Conservation (phyloP, 2,329 filamentous ascomycete species). For the Huntiella abstrusa region DNA sequence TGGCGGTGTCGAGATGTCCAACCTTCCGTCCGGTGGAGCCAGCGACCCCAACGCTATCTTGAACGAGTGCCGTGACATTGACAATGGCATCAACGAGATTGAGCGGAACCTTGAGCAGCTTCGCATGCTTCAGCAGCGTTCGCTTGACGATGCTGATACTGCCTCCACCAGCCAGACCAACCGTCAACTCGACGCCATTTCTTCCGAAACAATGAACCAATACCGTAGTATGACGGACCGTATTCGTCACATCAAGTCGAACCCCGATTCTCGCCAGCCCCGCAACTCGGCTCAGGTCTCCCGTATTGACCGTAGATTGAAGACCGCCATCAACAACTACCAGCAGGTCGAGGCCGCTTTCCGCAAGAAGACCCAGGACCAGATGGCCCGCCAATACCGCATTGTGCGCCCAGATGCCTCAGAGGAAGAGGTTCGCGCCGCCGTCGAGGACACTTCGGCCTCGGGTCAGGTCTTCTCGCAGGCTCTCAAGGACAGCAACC, state of each 20-base stretch:
- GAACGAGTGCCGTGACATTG: constrained; percentile 68
- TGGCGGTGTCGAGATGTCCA: constrained; percentile 13
- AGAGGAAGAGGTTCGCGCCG: constrained; percentile 58
- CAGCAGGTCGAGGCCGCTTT: constrained; percentile 65
- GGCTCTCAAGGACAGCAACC: constrained; percentile 63
- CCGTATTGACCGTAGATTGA: constrained; percentile 60
- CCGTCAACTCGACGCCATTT: constrained; percentile 53
- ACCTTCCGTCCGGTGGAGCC: constrained; percentile 9
- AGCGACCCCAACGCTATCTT: constrained; percentile 57
- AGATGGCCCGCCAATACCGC: constrained; percentile 75
- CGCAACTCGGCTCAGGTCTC: constrained; percentile 67
- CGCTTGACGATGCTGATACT: constrained; percentile 58
- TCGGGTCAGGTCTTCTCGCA: constrained; percentile 74
- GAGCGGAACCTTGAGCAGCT: constrained; percentile 55
- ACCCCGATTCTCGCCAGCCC: constrained; percentile 52
- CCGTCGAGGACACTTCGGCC: constrained; percentile 47
- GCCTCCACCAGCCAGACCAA: constrained; percentile 45
- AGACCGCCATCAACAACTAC: constrained; percentile 64
- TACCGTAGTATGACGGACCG: constrained; percentile 66
- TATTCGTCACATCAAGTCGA: constrained; percentile 66
- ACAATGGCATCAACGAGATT: constrained; percentile 56
- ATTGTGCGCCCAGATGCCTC: constrained; percentile 72
- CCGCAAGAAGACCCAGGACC: constrained; percentile 60
- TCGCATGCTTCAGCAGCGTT: constrained; percentile 48
- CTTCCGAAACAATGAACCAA: constrained; percentile 61